Conservation (phyloP, 805 yeast species). For the Candida broadrunensis region DNA sequence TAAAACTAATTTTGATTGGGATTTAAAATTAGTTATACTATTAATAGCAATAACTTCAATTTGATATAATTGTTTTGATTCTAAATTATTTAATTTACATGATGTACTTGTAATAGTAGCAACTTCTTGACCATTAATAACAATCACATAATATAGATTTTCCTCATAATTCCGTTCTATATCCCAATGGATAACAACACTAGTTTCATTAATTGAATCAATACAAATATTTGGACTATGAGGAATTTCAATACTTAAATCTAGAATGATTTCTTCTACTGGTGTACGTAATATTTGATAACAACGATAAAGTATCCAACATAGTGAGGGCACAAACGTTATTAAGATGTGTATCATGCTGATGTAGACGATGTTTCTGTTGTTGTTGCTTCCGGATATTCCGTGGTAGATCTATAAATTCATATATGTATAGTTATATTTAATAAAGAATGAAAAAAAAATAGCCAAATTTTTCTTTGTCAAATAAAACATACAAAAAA, state of each 20-base stretch:
- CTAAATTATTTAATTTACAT: conserved; percentile 31
- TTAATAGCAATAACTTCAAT: conserved; percentile 37
- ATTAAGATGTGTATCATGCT: conserved; percentile 34
- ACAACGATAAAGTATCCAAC: conserved; percentile 41
- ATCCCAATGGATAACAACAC: conserved; percentile 59
- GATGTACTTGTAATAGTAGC: conserved; percentile 33
- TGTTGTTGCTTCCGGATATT: too few species aligned
- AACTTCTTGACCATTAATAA: conserved; percentile 33
- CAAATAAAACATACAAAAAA: too few species aligned
- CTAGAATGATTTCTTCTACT: conserved; percentile 42
- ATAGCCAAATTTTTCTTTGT: too few species aligned
- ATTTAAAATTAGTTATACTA: conserved; percentile 29
- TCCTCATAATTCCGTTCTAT: conserved; percentile 26
- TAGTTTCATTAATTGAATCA: conserved; percentile 45
- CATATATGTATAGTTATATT: too few species aligned
- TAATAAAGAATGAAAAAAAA: too few species aligned
- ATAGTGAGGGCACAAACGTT: conserved; percentile 31
- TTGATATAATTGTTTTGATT: conserved; percentile 25
- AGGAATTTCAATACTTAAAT: conserved; percentile 53
- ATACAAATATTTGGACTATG: conserved; percentile 53
- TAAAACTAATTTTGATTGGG: conserved; percentile 30
- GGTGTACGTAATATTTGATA: conserved; percentile 40
- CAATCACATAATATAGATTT: conserved; percentile 27
- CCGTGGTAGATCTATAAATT: too few species aligned
- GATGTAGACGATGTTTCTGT: too few species aligned